A percentile compares a stretch with the other conserved stretches of the same genome.
Evolutionary conservation across 129 eudicot species (phyloP).

Genomic region (Apium graveolens): DNA sequence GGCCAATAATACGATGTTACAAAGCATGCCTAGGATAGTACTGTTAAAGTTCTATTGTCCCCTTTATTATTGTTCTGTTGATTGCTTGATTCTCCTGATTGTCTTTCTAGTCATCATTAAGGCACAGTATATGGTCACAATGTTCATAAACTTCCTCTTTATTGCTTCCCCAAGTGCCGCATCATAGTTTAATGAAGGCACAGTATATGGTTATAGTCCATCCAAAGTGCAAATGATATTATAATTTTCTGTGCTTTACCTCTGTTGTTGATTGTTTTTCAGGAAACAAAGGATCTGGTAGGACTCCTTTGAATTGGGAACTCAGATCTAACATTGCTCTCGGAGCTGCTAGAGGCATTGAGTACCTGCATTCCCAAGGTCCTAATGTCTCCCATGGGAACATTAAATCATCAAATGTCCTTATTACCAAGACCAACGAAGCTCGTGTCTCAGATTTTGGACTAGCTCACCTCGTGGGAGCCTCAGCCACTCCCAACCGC

Average conservation of each 20-base stretch:
- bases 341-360: conserved; percentile 82
- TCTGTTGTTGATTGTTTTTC: conserved; percentile 4
- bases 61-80: conserved; percentile 2
- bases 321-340: conserved; percentile 72
- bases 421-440: conserved; percentile 62
- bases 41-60: conserved; percentile 2
- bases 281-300: conserved; percentile 87
- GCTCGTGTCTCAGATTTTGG: conserved; percentile 87
- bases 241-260: background rate
- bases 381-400: conserved; percentile 64
- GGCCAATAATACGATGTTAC: background rate
- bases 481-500: conserved; percentile 64
- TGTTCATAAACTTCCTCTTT: background rate
- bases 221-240: background rate
- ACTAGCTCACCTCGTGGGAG: conserved; percentile 59
- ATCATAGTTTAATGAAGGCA: too few relatives aligned
- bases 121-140: background rate
- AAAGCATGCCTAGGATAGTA: too few relatives aligned
- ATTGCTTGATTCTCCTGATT: background rate
- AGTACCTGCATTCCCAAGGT: conserved; percentile 65
- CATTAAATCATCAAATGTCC: conserved; percentile 81
- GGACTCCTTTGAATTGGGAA: conserved; percentile 79
- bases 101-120: background rate
- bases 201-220: too few relatives aligned
- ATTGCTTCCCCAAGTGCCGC: background rate